These are phyloP conservation scores for Pichia sp. DNA, from an alignment of 1,139 yeast genomes.

Conservation along the genomic window DNA sequence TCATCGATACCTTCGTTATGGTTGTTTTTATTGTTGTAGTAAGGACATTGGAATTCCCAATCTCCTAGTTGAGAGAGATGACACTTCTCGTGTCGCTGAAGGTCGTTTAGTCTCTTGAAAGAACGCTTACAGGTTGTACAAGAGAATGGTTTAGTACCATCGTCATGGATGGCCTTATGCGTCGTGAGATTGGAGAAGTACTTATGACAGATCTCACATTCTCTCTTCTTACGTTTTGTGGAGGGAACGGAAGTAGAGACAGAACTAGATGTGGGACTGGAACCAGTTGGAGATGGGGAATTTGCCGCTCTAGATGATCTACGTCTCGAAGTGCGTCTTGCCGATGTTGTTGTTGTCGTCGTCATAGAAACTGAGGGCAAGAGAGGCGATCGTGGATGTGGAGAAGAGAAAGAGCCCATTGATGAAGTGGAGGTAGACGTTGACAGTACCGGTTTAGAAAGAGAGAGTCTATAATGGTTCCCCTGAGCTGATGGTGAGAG, in stretches of 20 bases:
- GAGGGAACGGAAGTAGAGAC: background rate
- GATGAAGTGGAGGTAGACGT: too few species aligned
- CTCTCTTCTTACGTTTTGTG: conserved; percentile 54
- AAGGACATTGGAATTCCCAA: conserved; percentile 45
- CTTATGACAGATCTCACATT: conserved; percentile 75
- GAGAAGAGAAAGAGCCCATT: too few species aligned
- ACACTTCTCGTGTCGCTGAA: conserved; percentile 74
- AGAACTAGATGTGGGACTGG: background rate
- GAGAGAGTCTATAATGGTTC: too few species aligned
- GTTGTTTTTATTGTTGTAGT: conserved; percentile 10
- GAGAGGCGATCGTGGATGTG: too few species aligned
- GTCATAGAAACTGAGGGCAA: too few species aligned
- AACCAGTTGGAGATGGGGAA: background rate
- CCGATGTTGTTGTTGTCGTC: too few species aligned
- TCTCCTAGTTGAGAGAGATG: conserved; percentile 70
- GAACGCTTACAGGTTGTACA: conserved; percentile 78
- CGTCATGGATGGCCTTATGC: conserved; percentile 77
- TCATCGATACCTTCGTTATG: background rate
- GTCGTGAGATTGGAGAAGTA: conserved; percentile 78
- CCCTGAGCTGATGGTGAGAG: too few species aligned
- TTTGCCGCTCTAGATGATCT: too few species aligned
- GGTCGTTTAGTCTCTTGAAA: conserved; percentile 82
- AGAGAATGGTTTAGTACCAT: conserved; percentile 67
- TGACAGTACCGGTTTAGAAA: too few species aligned
- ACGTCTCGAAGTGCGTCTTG: too few species aligned